phyloP scores from a whole-genome alignment of 805 yeast species.

The Wickerhamiella sergipiensis region DNA sequence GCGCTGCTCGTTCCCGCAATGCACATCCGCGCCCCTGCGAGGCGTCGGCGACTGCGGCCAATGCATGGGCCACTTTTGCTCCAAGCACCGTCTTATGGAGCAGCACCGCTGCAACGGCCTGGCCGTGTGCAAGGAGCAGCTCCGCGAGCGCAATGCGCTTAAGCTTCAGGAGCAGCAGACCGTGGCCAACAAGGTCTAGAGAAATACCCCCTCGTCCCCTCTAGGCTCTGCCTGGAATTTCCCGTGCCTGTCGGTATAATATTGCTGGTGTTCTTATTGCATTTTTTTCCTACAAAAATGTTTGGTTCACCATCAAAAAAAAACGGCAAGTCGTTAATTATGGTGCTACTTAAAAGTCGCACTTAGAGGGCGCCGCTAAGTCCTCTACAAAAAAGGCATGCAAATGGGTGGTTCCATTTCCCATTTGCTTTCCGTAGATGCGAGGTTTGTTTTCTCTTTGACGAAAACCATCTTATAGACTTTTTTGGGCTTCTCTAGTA shows the following conservation, averaged over 20 bases:
- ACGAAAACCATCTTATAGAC: not conserved
- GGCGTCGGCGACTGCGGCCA: slow-evolving; percentile 72
- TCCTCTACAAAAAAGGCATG: not conserved
- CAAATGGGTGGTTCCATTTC: not conserved
- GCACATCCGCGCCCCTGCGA: slow-evolving; percentile 49
- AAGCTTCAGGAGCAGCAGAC: slow-evolving; percentile 78
- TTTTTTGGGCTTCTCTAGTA: not conserved
- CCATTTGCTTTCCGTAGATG: not conserved
- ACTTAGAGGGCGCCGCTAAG: not conserved
- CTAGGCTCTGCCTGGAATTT: too few species aligned
- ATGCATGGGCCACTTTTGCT: slow-evolving; percentile 75
- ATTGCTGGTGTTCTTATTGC: too few species aligned
- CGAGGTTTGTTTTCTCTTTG: not conserved
- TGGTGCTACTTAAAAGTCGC: not conserved
- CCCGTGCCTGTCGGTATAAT: not conserved
- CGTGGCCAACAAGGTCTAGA: slow-evolving; percentile 51
- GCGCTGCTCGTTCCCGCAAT: slow-evolving; percentile 39
- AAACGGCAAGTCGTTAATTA: not conserved
- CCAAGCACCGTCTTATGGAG: slow-evolving; percentile 75
- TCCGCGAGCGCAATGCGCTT: slow-evolving; percentile 74
- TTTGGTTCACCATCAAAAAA: not conserved
- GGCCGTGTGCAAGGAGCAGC: slow-evolving; percentile 64
- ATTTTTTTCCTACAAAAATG: too few species aligned
- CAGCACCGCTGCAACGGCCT: slow-evolving; percentile 71
- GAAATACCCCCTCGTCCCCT: too few species aligned